Conservation (phyloP, 2,329 filamentous ascomycete species). For the Teratosphaeriaceae sp. region DNA sequence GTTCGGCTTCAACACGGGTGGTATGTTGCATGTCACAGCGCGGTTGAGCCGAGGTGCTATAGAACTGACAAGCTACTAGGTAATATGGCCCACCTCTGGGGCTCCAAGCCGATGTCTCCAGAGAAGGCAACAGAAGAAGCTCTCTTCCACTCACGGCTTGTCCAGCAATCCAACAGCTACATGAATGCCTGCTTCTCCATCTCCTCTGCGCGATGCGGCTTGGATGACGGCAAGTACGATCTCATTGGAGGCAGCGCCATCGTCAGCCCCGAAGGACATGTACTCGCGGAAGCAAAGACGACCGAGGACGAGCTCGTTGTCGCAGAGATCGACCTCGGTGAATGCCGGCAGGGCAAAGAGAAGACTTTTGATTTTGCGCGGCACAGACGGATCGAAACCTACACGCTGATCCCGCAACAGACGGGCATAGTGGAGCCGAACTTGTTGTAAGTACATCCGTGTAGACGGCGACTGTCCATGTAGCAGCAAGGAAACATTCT, state of each 20-base stretch:
- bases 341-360: constrained; percentile 43
- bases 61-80: constrained; percentile 6
- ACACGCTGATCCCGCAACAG: constrained; percentile 35
- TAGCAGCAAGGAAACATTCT: too few species aligned
- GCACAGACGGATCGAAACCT: constrained; percentile 41
- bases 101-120: constrained; percentile 35
- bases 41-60: background rate
- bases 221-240: constrained; percentile 46
- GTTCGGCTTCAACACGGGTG: constrained; percentile 37
- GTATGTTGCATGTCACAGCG: background rate
- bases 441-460: constrained; percentile 17
- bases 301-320: constrained; percentile 46
- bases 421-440: constrained; percentile 36
- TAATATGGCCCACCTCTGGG: constrained; percentile 42
- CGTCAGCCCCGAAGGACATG: constrained; percentile 42
- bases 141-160: constrained; percentile 46
- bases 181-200: constrained; percentile 49
- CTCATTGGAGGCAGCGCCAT: constrained; percentile 46
- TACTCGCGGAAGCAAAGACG: constrained; percentile 45
- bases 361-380: constrained; percentile 41
- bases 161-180: constrained; percentile 48
- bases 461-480: background rate
- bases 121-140: constrained; percentile 43
- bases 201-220: constrained; percentile 43
- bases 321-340: constrained; percentile 44